These are phyloP conservation scores for Scytalidium lignicola DNA, from an alignment of 2,329 filamentous ascomycete genomes.

Conservation along the genomic window DNA sequence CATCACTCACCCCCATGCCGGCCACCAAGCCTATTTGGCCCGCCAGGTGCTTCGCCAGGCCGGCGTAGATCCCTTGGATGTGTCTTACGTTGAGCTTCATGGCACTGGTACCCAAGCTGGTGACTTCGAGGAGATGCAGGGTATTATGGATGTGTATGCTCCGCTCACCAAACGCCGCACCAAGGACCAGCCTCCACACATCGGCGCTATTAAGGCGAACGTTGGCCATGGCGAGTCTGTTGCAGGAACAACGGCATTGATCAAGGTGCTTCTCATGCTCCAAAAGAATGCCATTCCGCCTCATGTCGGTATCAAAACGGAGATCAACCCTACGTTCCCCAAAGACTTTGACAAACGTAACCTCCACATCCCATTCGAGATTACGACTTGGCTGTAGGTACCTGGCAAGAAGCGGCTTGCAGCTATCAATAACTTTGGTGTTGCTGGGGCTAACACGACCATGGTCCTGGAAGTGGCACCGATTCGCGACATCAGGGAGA, in stretches of 20 bases:
- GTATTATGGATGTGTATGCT: constrained; percentile 47
- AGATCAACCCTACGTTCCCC: constrained; percentile 26
- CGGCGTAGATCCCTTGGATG: constrained; percentile 67
- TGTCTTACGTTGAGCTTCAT: constrained; percentile 82
- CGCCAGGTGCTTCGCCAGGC: constrained; percentile 65
- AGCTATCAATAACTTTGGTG: constrained; percentile 39
- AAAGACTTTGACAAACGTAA: constrained; percentile 29
- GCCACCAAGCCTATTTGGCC: constrained; percentile 66
- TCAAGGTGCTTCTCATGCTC: constrained; percentile 25
- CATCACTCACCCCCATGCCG: constrained; percentile 75
- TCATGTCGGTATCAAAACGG: constrained; percentile 21
- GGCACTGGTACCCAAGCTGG: constrained; percentile 79
- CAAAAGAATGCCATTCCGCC: constrained; percentile 20
- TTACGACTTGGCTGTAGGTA: constrained; percentile 24
- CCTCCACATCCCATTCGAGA: constrained; percentile 17
- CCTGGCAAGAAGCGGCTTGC: constrained; percentile 30
- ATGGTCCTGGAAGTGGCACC: constrained; percentile 18
- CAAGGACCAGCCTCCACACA: constrained; percentile 42
- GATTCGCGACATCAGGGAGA: constrained; percentile 27
- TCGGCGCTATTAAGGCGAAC: constrained; percentile 13
- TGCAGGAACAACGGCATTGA: constrained; percentile 20
- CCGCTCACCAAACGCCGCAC: constrained; percentile 38
- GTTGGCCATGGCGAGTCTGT: constrained; percentile 19
- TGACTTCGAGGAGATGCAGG: constrained; percentile 74
- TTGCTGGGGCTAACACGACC: constrained; percentile 19